A percentile compares a stretch with the other conserved stretches of the same genome.
These are phyloP conservation scores for Cladophialophora psammophila DNA, from an alignment of 2,329 filamentous ascomycete genomes.

Conservation along the genomic window DNA sequence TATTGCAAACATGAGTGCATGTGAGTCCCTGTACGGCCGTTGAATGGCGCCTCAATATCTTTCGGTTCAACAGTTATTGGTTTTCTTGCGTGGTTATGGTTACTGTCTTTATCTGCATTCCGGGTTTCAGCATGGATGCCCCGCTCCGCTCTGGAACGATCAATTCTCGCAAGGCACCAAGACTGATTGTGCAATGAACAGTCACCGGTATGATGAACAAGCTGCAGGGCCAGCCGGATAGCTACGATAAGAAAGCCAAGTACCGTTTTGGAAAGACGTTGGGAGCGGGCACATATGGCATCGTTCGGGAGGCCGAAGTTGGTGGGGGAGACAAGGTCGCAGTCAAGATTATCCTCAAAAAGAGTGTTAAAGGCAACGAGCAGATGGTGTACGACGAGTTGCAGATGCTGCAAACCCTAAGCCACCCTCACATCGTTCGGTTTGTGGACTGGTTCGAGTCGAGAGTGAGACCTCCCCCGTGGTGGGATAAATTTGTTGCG, in stretches of 20 bases:
- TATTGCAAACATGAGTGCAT: slow-evolving; percentile 34
- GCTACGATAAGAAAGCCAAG: slow-evolving; percentile 97
- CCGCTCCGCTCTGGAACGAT: not conserved
- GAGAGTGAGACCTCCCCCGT: slow-evolving; percentile 66
- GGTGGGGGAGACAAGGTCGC: slow-evolving; percentile 84
- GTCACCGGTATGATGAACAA: slow-evolving; percentile 92
- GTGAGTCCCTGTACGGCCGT: slow-evolving; percentile 25
- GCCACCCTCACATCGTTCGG: slow-evolving; percentile 94
- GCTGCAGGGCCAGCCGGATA: slow-evolving; percentile 94
- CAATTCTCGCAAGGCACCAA: not conserved
- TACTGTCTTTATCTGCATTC: not conserved
- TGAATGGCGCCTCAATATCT: not conserved
- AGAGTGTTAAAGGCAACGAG: slow-evolving; percentile 98
- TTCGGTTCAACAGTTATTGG: not conserved
- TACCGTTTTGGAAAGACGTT: slow-evolving; percentile 94
- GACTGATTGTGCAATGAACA: slow-evolving; percentile 49
- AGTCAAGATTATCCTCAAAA: slow-evolving; percentile 99
- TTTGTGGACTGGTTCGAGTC: slow-evolving; percentile 99
- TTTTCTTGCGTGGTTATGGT: not conserved
- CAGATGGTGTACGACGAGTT: slow-evolving; percentile 99
- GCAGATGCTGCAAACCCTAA: slow-evolving; percentile 86
- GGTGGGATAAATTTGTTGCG: not conserved
- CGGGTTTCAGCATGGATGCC: not conserved
- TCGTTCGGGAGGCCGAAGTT: slow-evolving; percentile 92
- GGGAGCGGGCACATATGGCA: slow-evolving; percentile 96